Evolutionary conservation across 2,329 filamentous ascomycete genomes (phyloP), one percentile per base, ranked within the genome.

Genomic region (Neonectria magnoliae): DNA sequence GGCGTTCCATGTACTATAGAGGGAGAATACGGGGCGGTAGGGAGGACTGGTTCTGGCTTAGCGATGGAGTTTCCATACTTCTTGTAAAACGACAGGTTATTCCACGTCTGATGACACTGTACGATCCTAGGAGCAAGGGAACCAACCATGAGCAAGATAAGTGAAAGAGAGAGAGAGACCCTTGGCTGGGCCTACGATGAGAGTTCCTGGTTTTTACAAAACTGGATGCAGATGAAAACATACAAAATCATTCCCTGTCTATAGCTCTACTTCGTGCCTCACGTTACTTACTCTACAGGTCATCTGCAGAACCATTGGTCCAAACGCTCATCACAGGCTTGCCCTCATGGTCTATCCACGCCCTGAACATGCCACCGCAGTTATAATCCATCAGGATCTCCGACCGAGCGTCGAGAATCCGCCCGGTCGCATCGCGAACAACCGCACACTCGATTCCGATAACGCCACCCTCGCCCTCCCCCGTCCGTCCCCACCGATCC

Each of bases 361-460:
- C 93, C 20, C 93, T 85, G 75, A 94, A 96, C 92, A 97, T 94
- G 0, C 94, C 94, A 5, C 90, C 91, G 71, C 92, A 96, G 76
- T 97, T 97, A 76, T 90, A 94, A 71, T 94, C 92, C 76, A 90
- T 91, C 16, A 94, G 80, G 6, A 97, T 84, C 56, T 86, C 82
- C 1, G 81, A 81, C 14, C 80, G 73, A 1, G 78, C 76, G 2
- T 80, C 79, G 1, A 85, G 75, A 5, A 82, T 71, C n/a, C 69
- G 69, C 0, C 84, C 83, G n/a, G 80, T 72, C 4, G 69, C 78
- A 64, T 85, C 81, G 2, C 78, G 75, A 11, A 84, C 80, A 2
- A 87, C 78, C 0, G 82, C 82, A 22, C 87, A 77, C 73, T 94
- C 91, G 50, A 94, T 91, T 0, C 93, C 94, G 71, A 97, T 97